Evolutionary conservation across 176 grass and related monocot genomes (phyloP).

Genomic region (Oryza punctata): DNA sequence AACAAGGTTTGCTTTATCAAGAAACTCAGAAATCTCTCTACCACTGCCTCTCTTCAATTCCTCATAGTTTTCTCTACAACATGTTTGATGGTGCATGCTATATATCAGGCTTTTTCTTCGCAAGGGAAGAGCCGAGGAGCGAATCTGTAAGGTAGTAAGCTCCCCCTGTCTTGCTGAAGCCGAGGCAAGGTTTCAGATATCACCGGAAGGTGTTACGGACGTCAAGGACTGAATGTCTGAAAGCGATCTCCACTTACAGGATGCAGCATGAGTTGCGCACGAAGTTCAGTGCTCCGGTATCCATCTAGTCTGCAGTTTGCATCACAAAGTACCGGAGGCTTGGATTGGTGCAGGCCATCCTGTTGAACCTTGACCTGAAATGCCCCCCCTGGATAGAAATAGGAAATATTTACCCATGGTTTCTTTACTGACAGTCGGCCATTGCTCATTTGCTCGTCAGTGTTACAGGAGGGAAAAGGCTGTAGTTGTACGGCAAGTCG

Average conservation of each 20-base stretch:
- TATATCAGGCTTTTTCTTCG: conserved; percentile 61
- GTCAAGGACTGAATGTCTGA: conserved; percentile 50
- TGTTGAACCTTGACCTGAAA: no score
- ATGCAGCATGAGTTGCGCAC: not conserved
- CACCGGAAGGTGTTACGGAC: conserved; percentile 66
- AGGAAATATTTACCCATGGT: no score
- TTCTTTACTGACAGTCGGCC: not conserved
- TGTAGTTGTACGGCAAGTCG: not conserved
- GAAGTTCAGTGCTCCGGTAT: no score
- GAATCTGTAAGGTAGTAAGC: conserved; percentile 73
- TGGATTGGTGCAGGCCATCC: conserved; percentile 4
- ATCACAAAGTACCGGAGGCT: not conserved
- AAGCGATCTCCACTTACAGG: conserved; percentile 5
- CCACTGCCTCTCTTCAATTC: not conserved
- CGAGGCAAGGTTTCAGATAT: conserved; percentile 74
- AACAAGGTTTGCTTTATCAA: conserved; percentile 46
- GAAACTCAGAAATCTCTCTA: conserved; percentile 5
- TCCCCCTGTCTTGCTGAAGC: conserved; percentile 69
- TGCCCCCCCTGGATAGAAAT: not conserved
- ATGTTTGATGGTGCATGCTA: not conserved
- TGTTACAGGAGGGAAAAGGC: no score
- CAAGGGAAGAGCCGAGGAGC: conserved; percentile 79
- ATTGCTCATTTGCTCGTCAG: no score
- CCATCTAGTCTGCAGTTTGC: not conserved
- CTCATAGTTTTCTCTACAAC: not conserved